Evolutionary conservation across 163 green algal species (phyloP).

Genomic region (Scenedesmus sp.): DNA sequence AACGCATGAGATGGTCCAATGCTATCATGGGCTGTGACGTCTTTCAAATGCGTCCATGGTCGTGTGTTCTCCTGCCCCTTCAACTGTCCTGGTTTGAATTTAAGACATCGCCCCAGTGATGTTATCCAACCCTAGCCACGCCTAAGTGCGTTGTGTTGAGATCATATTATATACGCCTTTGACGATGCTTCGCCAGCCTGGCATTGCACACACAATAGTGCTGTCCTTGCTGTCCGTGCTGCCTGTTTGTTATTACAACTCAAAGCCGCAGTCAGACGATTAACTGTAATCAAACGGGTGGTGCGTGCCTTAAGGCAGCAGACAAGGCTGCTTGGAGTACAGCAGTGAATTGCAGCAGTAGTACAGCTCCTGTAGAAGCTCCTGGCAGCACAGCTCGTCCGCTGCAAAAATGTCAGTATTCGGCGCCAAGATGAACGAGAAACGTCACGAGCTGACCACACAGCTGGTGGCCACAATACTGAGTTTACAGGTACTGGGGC

Average conservation of each 20-base stretch:
- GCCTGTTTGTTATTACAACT: not conserved
- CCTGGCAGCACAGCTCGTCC: not conserved
- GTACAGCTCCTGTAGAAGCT: not conserved
- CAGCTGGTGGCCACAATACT: constrained; percentile 29
- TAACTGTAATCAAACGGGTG: not conserved
- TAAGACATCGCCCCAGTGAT: no score
- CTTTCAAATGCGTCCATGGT: no score
- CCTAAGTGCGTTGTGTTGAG: not conserved
- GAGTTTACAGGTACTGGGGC: not conserved
- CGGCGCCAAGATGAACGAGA: not conserved
- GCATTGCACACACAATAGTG: not conserved
- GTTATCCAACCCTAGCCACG: not conserved
- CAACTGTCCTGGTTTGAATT: no score
- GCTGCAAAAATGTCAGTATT: not conserved
- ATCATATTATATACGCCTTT: not conserved
- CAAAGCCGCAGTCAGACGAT: not conserved
- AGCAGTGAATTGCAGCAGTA: not conserved
- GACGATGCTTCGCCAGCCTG: not conserved
- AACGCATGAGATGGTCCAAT: no score
- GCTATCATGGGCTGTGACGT: no score
- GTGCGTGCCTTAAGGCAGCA: not conserved
- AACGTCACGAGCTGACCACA: constrained; percentile 13
- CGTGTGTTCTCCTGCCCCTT: no score
- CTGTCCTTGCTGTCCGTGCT: not conserved
- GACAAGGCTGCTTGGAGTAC: not conserved